Conservation (phyloP, 306 rosid genomes). For the Gastrolobium bilobum region DNA sequence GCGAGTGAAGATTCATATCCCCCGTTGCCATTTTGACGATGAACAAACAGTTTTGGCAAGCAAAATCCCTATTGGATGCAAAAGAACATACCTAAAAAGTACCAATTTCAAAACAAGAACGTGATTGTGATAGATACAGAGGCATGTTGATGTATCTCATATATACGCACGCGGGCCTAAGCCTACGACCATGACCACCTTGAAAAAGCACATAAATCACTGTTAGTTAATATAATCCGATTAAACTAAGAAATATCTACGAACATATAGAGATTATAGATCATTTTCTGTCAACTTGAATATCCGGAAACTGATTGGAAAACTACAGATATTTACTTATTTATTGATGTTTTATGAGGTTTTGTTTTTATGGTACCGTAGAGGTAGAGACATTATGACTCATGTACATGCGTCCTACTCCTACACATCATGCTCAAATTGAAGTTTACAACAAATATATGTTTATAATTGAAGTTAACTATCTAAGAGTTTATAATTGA, state of each 20-base stretch:
- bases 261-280: too few relatives aligned
- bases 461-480: too few relatives aligned
- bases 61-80: conserved; percentile 33
- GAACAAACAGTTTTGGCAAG: conserved; percentile 22
- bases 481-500: too few relatives aligned
- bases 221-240: background rate
- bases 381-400: too few relatives aligned
- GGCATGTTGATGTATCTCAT: background rate
- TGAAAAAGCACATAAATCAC: background rate
- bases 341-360: background rate
- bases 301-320: conserved; percentile 31
- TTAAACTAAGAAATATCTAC: background rate
- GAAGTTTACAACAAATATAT: too few relatives aligned
- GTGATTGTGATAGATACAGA: conserved; percentile 28
- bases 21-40: background rate
- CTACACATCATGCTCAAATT: too few relatives aligned
- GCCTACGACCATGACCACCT: conserved; percentile 8
- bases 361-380: background rate
- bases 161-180: background rate
- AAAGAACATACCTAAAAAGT: conserved; percentile 42
- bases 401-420: too few relatives aligned
- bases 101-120: background rate
- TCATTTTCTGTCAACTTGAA: conserved; percentile 5
- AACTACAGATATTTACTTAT: background rate
- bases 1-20: conserved; percentile 23